phyloP scores from a whole-genome alignment of 2,329 filamentous ascomycete species.

The Ophiostoma angusticollis region DNA sequence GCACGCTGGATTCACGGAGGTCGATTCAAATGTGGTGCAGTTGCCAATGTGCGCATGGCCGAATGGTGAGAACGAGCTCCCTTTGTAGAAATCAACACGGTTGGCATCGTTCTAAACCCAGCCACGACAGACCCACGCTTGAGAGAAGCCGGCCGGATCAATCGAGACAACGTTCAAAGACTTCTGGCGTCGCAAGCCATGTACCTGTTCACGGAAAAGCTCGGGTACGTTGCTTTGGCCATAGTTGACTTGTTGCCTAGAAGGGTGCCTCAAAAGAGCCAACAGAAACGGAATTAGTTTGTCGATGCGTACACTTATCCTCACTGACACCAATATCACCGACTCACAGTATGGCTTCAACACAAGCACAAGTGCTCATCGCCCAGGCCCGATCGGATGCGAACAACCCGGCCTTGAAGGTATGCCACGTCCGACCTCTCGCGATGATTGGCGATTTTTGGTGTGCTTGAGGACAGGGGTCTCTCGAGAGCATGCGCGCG shows the following conservation, averaged over 20 bases:
- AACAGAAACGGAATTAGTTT: too few relatives aligned
- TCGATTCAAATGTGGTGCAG: constrained; percentile 52
- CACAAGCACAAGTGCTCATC: constrained; percentile 45
- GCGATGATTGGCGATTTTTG: too few relatives aligned
- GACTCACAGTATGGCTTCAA: constrained; percentile 37
- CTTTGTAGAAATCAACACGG: too few relatives aligned
- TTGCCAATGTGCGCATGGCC: constrained; percentile 61
- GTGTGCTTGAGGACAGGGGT: too few relatives aligned
- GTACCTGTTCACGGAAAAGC: constrained; percentile 41
- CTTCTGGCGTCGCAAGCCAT: constrained; percentile 42
- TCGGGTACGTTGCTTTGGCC: constrained; percentile 26
- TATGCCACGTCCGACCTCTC: constrained; percentile 18
- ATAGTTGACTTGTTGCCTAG: constrained; percentile 5
- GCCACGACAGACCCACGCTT: constrained; percentile 32
- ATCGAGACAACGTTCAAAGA: constrained; percentile 40
- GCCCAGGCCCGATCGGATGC: constrained; percentile 43
- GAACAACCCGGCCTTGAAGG: constrained; percentile 41
- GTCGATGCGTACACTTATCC: too few relatives aligned
- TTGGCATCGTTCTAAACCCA: background rate
- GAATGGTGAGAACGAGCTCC: constrained; percentile 40
- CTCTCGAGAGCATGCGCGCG: background rate
- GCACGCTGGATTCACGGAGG: constrained; percentile 52
- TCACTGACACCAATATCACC: too few relatives aligned
- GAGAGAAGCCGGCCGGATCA: constrained; percentile 38
- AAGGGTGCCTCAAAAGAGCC: too few relatives aligned